Evolutionary conservation across 192 early-diverging fungal species (phyloP), one percentile per base, ranked within the genome.

Genomic region (Oehlia diaphana): DNA sequence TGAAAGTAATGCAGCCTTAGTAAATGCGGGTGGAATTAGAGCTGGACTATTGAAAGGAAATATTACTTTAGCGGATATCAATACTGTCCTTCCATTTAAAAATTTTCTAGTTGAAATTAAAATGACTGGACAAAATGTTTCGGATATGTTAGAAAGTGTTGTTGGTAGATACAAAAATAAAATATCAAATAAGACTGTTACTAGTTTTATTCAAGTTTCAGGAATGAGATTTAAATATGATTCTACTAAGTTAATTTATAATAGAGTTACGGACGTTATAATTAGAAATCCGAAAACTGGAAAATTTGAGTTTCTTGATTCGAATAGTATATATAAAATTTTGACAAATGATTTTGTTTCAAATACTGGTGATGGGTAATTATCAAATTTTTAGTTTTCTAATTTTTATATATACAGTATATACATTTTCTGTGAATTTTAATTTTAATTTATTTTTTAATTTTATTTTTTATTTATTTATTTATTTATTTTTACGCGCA

Each of bases 21-120:
- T 91, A 33, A 91, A 92, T 83, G 82, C 89, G 31, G 94, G 92
- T 26, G 83, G 91, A 28, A 83, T 95, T 64, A 89, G 93, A 31
- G 83, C 85, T 8, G 84, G 82, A 0, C n/a, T 93, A 13, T 82
- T 86, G 21, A 28, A 44, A 13, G 92, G 92, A 58, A 81, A 87
- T 6, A 71, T 95, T 71, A 89, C 91, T 2, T 77, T 87, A 37
- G 90, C 90, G 76, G 80, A 84, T 65, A 76, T 94, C 71, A 74
- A 92, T 68, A 87, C 83, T 6, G 82, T 89, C 0, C 84, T 93
- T 9, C 93, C 94, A 12, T 94, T 91, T 63, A 91, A 88, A n/a
- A 92, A 92, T 79, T 47, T 76, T 2, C 35, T 93, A 28, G 84
- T 86, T 4, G 81, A 85, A 21, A 82, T 85, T 61, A 75, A 84